Evolutionary conservation across 2,329 filamentous ascomycete genomes (phyloP), one percentile per base, ranked within the genome.

Genomic region (Xylariomycetidae sp.): DNA sequence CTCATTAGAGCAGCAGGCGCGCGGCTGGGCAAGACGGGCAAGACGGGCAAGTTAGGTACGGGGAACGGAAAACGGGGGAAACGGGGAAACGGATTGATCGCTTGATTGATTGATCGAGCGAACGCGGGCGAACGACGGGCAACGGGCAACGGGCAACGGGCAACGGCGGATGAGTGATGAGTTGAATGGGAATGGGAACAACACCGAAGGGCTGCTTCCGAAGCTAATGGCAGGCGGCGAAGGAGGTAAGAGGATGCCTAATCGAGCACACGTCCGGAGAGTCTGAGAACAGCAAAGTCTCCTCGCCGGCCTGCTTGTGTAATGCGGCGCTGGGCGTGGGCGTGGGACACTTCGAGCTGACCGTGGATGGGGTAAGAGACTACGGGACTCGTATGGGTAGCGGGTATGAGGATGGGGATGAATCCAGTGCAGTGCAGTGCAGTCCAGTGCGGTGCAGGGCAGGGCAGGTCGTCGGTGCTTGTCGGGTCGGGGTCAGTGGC

Each of bases 181-280:
- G n/a, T n/a, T n/a, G n/a, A n/a, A n/a, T n/a, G n/a, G n/a, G n/a
- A n/a, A n/a, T n/a, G n/a, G n/a, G n/a, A n/a, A n/a, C n/a, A n/a
- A n/a, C n/a, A n/a, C n/a, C n/a, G n/a, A n/a, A n/a, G n/a, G n/a
- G n/a, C n/a, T n/a, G n/a, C n/a, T n/a, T n/a, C n/a, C n/a, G n/a
- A n/a, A n/a, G n/a, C n/a, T n/a, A n/a, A n/a, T n/a, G n/a, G n/a
- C n/a, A n/a, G n/a, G n/a, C n/a, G n/a, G n/a, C n/a, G 20, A 37
- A 45, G 43, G 40, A 46, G 37, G 43, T 48, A 51, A 44, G 42
- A 42, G 13, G 33, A 49, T 48, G 24, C 46, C 46, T 40, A 42
- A 43, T 49, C 37, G 43, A 48, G 44, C 40, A 44, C 37, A 40
- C 33, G n/a, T n/a, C n/a, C n/a, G n/a, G n/a, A n/a, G n/a, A n/a